Evolutionary conservation across 768 basidiomycete genomes (phyloP), one percentile per base, ranked within the genome.

Genomic region (Naganishia vishniacii): DNA sequence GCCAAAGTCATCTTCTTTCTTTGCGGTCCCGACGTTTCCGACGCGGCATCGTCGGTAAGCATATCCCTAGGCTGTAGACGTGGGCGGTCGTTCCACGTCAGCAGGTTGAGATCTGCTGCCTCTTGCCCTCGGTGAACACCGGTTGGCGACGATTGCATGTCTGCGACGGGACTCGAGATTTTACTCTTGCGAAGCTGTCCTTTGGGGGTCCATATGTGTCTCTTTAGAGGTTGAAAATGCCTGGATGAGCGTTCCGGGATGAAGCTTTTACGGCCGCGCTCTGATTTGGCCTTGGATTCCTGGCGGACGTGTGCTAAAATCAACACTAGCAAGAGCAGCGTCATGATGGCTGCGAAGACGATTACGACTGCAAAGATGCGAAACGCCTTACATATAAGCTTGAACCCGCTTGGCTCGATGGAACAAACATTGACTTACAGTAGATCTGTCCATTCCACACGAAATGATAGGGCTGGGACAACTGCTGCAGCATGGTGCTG

Each of bases 391-490:
- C n/a, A n/a, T n/a, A n/a, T n/a, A n/a, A n/a, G n/a, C n/a, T n/a
- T n/a, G n/a, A n/a, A n/a, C n/a, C n/a, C n/a, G n/a, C n/a, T n/a
- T n/a, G n/a, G n/a, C n/a, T n/a, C n/a, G n/a, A n/a, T n/a, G n/a
- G n/a, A n/a, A n/a, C n/a, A n/a, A n/a, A n/a, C n/a, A n/a, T n/a
- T n/a, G n/a, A 20, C 45, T 49, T 26, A 62, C 61, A 62, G 40
- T 62, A 62, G 28, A 62, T 44, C 25, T 34, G 47, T 13, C 47
- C 28, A 26, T 62, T 62, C 61, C 61, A 62, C 4, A 48, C 11
- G 37, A 62, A 62, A 8, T 25, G 31, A 34, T 41, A 48, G 2
- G 25, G 11, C 8, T 23, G 26, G 25, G 20, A 7, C 5, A 60
- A 42, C 42, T 44, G 9, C 20, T 29, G 26, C 7, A 44, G 28